Base-by-base conservation (phyloP, 169 alveolate genomes). In the Plasmodium gallinaceum region DNA sequence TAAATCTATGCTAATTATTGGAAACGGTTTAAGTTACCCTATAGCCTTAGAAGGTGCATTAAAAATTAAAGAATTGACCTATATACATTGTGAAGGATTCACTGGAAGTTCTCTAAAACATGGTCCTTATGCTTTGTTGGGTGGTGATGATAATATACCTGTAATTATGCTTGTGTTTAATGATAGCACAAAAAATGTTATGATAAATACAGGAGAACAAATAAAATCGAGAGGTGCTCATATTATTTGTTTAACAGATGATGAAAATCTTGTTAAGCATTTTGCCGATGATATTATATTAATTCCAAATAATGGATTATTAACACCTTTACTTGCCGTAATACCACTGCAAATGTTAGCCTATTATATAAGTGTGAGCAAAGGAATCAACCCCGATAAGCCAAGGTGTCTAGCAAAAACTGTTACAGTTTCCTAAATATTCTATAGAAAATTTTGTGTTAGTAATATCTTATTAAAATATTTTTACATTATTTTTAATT, bases 31-130 rank as follows among this genome's bases (percentile, higher is more conserved):
- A 42, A 97, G 98, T 32, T 97, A 96, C 70, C 96, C 99, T 12
- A 97, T 97, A 18, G 99, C 99, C 5, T 94, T 94, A 69, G 99
- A 98, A 92, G 99, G 99, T 43, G 99, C 99, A 0, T 90, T 98
- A 24, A 98, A 98, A 88, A 94, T 98, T 32, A 98, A 98, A 93
- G 99, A 98, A 92, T 87, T 98, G 14, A 93, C 99, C 14, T 97
- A 98, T 92, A 95, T 97, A 6, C 99, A 98, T 87, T 97, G 99
- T n/a, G 99, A 98, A 91, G 99, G 98, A 10, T 97, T 96, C 58
- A 93, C 98, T 2, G 98, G 98, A 7, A 99, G 99, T 18, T 98
- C 98, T 73, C 91, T 98, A 88, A 98, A 98, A 85, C 99, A 98
- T 88, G 99, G 99, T 9, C 98, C 98, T 10, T 95, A 97, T 74